Evolutionary conservation across 306 rosid genomes (phyloP).

Genomic region (Boehmeria nivea): DNA sequence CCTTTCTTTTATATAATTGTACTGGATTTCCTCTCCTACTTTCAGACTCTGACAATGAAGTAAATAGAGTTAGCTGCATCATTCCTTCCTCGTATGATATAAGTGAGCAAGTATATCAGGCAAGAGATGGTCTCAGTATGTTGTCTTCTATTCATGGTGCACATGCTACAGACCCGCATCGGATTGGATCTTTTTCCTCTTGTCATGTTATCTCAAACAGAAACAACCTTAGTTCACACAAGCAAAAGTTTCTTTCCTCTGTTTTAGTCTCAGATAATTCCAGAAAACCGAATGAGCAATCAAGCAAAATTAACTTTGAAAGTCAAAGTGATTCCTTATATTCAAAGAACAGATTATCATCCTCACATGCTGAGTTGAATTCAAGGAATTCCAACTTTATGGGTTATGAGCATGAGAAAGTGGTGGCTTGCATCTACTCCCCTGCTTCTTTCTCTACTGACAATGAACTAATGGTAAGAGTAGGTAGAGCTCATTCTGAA

Average conservation of each 20-base stretch:
- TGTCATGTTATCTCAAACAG: constrained; percentile 49
- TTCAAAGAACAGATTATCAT: constrained; percentile 19
- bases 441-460: constrained; percentile 51
- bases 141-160: constrained; percentile 35
- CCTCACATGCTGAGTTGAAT: constrained; percentile 28
- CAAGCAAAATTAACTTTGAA: constrained; percentile 26
- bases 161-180: constrained; percentile 25
- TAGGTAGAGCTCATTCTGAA: constrained; percentile 43
- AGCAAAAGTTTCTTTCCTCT: constrained; percentile 19
- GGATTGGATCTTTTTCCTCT: constrained; percentile 19
- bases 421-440: constrained; percentile 65
- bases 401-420: constrained; percentile 51
- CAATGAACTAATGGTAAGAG: constrained; percentile 63
- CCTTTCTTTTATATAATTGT: constrained; percentile 84
- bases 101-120: constrained; percentile 32
- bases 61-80: constrained; percentile 34
- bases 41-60: constrained; percentile 46
- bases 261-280: constrained; percentile 25
- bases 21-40: constrained; percentile 63
- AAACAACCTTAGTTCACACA: constrained; percentile 33
- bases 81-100: constrained; percentile 61
- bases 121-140: constrained; percentile 60
- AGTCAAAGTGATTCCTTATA: constrained; percentile 24
- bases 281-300: constrained; percentile 28
- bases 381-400: constrained; percentile 36